Percentiles rank a stretch among this genome's conserved stretches.
These are phyloP conservation scores for Brasenia schreberi DNA, from an alignment of 164 flowering plant species.

Conservation along the genomic window DNA sequence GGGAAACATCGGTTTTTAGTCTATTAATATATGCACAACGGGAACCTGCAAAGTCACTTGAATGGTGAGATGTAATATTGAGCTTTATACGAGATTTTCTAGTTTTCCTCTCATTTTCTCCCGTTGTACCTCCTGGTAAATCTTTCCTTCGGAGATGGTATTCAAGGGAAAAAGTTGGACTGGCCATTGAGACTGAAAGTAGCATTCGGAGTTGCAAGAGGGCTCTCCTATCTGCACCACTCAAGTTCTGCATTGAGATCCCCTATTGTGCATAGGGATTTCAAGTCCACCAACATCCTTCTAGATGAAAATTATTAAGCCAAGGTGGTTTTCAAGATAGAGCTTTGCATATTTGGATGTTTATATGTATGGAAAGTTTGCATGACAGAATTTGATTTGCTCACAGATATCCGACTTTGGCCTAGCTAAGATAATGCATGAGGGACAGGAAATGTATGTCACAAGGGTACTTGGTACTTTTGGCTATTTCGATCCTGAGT, in stretches of 20 bases:
- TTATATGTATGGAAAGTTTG: not conserved
- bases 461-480: constrained; percentile 88
- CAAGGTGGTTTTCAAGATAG: constrained; percentile 36
- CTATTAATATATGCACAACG: constrained; percentile 79
- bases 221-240: constrained; percentile 97
- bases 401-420: constrained; percentile 90
- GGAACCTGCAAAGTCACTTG: constrained; percentile 90
- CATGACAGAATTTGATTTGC: constrained; percentile 1
- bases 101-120: not conserved
- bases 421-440: constrained; percentile 94
- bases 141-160: constrained; percentile 23
- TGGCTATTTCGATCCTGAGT: constrained; percentile 96
- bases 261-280: constrained; percentile 90
- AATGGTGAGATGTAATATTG: constrained; percentile 28
- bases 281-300: constrained; percentile 91
- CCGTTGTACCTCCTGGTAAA: not conserved
- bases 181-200: constrained; percentile 81
- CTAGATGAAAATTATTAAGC: constrained; percentile 60
- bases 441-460: constrained; percentile 62
- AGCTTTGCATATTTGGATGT: not conserved
- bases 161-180: constrained; percentile 59
- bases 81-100: not conserved
- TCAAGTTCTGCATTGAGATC: constrained; percentile 67
- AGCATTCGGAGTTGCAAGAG: constrained; percentile 87
- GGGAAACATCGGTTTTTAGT: constrained; percentile 94